Evolutionary conservation across 2,329 filamentous ascomycete species (phyloP), one percentile per base, ranked within the genome.

Genomic region (Trichoderma endophyticum): DNA sequence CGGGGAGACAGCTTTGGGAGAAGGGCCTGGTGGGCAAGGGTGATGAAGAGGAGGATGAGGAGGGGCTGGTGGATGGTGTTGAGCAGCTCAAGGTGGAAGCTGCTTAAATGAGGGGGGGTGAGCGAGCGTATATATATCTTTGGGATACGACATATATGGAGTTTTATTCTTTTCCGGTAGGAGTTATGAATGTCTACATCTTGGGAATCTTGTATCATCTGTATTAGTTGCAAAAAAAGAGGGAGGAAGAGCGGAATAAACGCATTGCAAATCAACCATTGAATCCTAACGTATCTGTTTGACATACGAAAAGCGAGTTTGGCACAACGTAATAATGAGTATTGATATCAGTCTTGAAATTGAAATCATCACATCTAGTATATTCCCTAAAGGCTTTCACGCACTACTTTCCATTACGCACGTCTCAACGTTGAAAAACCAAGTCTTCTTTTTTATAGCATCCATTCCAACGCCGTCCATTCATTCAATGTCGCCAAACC

Each of bases 1-100:
- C 92, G 1, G 93, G 93, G 21, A 90, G 84, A 78, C 91, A 95
- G 79, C 84, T 95, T 48, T 95, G 93, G 92, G 92, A 95, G 84
- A 87, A 86, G 65, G 93, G 93, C 32, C 81, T 95, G 77, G 92
- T 83, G 65, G 86, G 89, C 62, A 93, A 91, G 83, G 86, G 81
- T 73, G 91, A 91, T 60, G 92, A 91, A 18, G 89, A 93, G 1
- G 91, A 89, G 91, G 91, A 89, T 4, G 88, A 87, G 21, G 87
- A 85, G 54, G 86, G 87, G 62, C 80, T 86, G 73, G 86, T 86
- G 1, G 90, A 89, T 34, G 89, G 86, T 39, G 82, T 95, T 73
- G 89, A 91, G 74, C 92, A 91, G 80, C 85, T 97, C 75, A 92
- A 93, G 81, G 87, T 97, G 68, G 87, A 89, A 75, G 88, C 88